phyloP scores from a whole-genome alignment of 305 asterid species.

The Solanum chacoense region DNA sequence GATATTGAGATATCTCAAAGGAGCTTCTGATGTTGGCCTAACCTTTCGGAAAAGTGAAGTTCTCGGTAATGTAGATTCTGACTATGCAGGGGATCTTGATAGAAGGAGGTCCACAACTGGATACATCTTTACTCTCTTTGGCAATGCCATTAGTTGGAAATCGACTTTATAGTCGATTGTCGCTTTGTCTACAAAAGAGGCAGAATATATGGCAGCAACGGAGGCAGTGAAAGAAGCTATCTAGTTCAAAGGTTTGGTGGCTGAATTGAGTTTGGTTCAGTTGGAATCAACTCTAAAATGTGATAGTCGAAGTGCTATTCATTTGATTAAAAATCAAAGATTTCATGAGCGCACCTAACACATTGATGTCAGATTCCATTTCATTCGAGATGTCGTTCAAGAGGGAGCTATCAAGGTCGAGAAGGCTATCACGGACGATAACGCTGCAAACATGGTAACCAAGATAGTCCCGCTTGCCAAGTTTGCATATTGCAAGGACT shows the following conservation, averaged over 20 bases:
- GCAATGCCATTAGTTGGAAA: neutral
- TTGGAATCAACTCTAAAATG: neutral
- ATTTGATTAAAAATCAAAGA: neutral
- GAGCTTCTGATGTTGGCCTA: neutral
- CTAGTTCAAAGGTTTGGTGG: neutral
- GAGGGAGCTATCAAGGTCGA: neutral
- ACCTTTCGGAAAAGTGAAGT: neutral
- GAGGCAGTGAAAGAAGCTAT: neutral
- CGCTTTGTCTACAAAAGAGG: neutral
- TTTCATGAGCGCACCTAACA: neutral
- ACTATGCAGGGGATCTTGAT: neutral
- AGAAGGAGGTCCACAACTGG: neutral
- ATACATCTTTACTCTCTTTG: neutral
- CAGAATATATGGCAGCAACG: neutral
- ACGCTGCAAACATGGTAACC: neutral
- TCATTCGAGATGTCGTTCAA: neutral
- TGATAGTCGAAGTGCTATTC: neutral
- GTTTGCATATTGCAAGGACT: neutral
- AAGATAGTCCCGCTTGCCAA: neutral
- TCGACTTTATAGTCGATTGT: neutral
- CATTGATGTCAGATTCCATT: neutral
- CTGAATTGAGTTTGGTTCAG: neutral
- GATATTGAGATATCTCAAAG: neutral
- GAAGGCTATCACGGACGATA: neutral
- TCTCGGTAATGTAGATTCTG: neutral